phyloP scores from a whole-genome alignment of 2,329 filamentous ascomycete genomes.

The Fusarium buharicum region DNA sequence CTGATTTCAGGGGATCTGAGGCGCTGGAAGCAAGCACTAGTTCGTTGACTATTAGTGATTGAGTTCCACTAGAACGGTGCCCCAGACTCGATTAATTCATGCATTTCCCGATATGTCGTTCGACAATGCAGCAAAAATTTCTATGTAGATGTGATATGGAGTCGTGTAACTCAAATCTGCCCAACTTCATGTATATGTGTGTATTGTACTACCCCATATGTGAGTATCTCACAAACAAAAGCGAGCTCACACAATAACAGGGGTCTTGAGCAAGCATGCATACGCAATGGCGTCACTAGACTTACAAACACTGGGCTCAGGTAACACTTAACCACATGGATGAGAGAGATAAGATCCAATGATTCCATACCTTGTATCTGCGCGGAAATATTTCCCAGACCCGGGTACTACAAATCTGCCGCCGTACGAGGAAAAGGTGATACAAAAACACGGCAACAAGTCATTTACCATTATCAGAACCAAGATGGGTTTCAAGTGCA shows the following conservation, averaged over 20 bases:
- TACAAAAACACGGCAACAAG: slow-evolving; percentile 19
- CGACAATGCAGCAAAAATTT: slow-evolving; percentile 34
- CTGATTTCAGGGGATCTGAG: slow-evolving; percentile 20
- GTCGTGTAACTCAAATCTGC: slow-evolving; percentile 21
- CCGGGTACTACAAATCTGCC: slow-evolving; percentile 20
- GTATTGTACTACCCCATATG: slow-evolving; percentile 1
- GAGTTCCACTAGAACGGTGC: slow-evolving; percentile 29
- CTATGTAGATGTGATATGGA: slow-evolving; percentile 28
- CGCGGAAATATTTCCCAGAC: slow-evolving; percentile 34
- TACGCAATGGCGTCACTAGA: slow-evolving; percentile 29
- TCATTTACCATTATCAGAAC: slow-evolving; percentile 13
- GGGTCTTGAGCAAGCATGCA: slow-evolving; percentile 7
- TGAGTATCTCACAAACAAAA: not conserved
- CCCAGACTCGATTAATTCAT: slow-evolving; percentile 4
- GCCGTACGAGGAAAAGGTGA: slow-evolving; percentile 26
- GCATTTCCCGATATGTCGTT: slow-evolving; percentile 25
- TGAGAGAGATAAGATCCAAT: slow-evolving; percentile 16
- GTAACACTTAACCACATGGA: slow-evolving; percentile 26
- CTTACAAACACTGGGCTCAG: slow-evolving; percentile 15
- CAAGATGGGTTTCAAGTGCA: slow-evolving; percentile 32
- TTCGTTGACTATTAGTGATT: slow-evolving; percentile 20
- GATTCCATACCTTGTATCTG: slow-evolving; percentile 22
- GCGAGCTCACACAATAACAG: slow-evolving; percentile 12
- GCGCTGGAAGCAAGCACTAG: slow-evolving; percentile 20
- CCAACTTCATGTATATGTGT: slow-evolving; percentile 5